Conservation (phyloP, 2,329 filamentous ascomycete genomes). For the Arthrobotrys sphaeroides region DNA sequence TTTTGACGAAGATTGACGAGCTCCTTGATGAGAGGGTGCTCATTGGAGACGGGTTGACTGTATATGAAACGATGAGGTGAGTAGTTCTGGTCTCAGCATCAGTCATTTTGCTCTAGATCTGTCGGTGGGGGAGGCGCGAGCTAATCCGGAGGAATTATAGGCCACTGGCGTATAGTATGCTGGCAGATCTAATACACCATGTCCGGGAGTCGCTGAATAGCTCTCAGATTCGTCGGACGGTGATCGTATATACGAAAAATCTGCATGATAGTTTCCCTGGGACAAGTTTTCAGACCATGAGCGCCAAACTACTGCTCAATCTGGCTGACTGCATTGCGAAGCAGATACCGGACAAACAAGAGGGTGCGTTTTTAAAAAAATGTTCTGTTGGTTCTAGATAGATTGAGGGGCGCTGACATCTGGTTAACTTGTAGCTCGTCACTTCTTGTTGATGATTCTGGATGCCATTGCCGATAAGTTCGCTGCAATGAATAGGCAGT, state of each 20-base stretch:
- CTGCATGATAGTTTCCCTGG: slow-evolving; percentile 95
- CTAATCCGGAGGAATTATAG: slow-evolving; percentile 60
- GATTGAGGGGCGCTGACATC: slow-evolving; percentile 8
- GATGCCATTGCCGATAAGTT: slow-evolving; percentile 99
- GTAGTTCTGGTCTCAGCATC: neutral
- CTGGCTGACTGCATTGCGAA: slow-evolving; percentile 98
- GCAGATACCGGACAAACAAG: slow-evolving; percentile 82
- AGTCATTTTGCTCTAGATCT: too few relatives aligned
- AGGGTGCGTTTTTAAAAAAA: slow-evolving; percentile 64
- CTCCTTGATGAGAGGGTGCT: slow-evolving; percentile 91
- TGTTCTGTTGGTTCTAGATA: neutral
- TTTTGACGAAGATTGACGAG: slow-evolving; percentile 92
- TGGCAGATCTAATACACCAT: slow-evolving; percentile 97
- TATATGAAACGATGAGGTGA: slow-evolving; percentile 85
- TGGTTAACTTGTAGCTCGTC: slow-evolving; percentile 69
- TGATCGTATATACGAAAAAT: slow-evolving; percentile 96
- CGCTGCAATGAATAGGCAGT: slow-evolving; percentile 96
- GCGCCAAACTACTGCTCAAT: slow-evolving; percentile 92
- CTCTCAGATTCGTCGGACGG: slow-evolving; percentile 92
- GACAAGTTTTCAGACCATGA: slow-evolving; percentile 99
- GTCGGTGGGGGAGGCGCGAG: neutral
- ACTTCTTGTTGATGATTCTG: slow-evolving; percentile 95
- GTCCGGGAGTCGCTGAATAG: slow-evolving; percentile 87
- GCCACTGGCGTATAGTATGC: slow-evolving; percentile 95
- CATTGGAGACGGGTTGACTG: slow-evolving; percentile 93